Evolutionary conservation across 129 eudicot genomes (phyloP), one percentile per base, ranked within the genome.

Genomic region (Silybum marianum): DNA sequence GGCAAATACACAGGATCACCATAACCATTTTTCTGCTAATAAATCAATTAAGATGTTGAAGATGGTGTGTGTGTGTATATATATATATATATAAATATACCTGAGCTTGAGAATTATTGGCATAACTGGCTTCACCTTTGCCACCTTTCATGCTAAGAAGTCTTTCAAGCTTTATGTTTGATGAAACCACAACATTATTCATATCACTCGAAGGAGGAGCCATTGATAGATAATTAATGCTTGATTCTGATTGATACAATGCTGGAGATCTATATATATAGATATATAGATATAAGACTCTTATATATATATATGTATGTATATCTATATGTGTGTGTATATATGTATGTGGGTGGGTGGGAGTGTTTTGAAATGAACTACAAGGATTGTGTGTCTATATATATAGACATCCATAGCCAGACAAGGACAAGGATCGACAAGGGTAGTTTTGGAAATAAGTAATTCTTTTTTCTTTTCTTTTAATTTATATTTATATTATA

Each of bases 121-220:
- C 94, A 82, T 95, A 95, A 87, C 98, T 95, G 80, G 89, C 85
- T 79, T 95, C 97, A 38, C 92, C 98, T 80, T 90, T 89, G 78
- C 98, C 98, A 28, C 98, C 98, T 89, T 92, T 95, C 98, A 95
- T 95, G 90, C 97, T 87, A 21, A 95, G 89, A 90, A 92, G 88
- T 82, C 85, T 92, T 84, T 95, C 98, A 21, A 95, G 96, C 81
- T 95, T 92, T 80, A 80, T 39, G 66, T 86, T 88, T 10, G 97
- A 87, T 63, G 91, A 87, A 36, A 90, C 92, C 72, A 94, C 90
- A 42, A 94, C 90, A 78, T 87, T 90, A 16, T 77, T 91, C 66
- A 58, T 58, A 14, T 86, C 93, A 39, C 83, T 90, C 8, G 83
- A 75, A 8, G 86, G 79, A 30, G 94, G 91, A 77, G 93, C 92